phyloP scores from a whole-genome alignment of 306 rosid genomes.

The Luffa acutangula region DNA sequence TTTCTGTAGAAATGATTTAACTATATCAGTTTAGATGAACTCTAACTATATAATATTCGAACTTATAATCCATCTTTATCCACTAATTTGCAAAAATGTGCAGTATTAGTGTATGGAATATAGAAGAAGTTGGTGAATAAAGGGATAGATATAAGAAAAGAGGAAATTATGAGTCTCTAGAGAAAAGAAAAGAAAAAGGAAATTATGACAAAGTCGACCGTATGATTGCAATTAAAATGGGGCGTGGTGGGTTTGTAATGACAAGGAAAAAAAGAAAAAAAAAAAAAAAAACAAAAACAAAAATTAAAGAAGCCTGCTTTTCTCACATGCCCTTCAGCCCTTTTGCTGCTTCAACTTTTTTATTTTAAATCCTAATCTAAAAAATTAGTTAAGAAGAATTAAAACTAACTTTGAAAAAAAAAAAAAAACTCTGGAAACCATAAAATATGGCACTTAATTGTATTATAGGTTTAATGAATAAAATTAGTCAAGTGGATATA shows the following conservation, averaged over 20 bases:
- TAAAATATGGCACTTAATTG: not conserved
- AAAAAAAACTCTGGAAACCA: not conserved
- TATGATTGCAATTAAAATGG: slow-evolving; percentile 78
- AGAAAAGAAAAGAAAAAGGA: slow-evolving; percentile 20
- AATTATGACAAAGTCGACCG: slow-evolving; percentile 61
- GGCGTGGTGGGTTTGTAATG: slow-evolving; percentile 78
- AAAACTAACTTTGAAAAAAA: not conserved
- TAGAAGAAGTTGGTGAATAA: no score
- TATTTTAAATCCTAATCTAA: not conserved
- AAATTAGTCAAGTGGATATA: no score
- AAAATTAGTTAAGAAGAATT: not conserved
- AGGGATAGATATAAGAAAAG: no score
- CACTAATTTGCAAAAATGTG: no score
- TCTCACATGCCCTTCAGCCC: slow-evolving; percentile 68
- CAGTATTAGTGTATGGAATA: no score
- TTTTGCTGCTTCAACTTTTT: not conserved
- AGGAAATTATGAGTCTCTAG: not conserved
- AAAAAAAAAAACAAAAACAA: no score
- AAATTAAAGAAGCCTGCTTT: no score
- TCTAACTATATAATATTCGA: no score
- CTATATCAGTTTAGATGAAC: no score
- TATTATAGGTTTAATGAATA: no score
- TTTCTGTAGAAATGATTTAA: no score
- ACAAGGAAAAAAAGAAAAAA: not conserved
- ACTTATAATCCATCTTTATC: no score